Percentiles rank a stretch among this genome's conserved stretches.
Conservation (phyloP, 2,329 filamentous ascomycete species). For the Diaporthe citrichinensis region DNA sequence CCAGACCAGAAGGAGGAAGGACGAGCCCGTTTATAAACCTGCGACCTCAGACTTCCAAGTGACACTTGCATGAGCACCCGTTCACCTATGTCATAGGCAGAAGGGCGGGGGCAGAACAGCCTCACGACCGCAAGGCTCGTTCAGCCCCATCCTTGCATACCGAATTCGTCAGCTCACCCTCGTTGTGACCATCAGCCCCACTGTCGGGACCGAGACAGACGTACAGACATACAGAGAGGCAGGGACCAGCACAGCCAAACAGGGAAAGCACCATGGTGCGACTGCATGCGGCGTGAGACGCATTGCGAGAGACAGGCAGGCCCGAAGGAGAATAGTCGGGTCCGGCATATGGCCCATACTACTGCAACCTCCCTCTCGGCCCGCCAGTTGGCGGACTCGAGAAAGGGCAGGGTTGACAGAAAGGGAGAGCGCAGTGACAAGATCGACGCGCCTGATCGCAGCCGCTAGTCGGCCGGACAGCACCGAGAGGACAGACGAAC, state of each 20-base stretch:
- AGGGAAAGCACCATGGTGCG: background rate
- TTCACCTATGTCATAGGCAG: constrained; percentile 13
- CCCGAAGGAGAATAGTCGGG: background rate
- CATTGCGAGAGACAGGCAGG: background rate
- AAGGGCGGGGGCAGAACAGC: constrained; percentile 2
- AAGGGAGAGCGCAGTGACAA: background rate
- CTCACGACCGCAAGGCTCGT: constrained; percentile 27
- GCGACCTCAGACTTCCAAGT: background rate
- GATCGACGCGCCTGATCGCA: constrained; percentile 16
- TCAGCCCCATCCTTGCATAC: constrained; percentile 1
- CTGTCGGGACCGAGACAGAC: constrained; percentile 27
- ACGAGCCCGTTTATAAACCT: constrained; percentile 3
- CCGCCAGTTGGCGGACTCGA: background rate
- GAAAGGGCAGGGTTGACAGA: background rate
- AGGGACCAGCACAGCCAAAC: background rate
- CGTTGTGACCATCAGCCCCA: constrained; percentile 13
- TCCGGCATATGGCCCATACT: background rate
- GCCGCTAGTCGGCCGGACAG: constrained; percentile 27
- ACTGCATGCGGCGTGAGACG: background rate
- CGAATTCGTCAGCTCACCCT: background rate
- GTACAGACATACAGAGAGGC: background rate
- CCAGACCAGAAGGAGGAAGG: constrained; percentile 1
- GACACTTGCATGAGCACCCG: background rate
- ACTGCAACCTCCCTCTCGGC: constrained; percentile 16
- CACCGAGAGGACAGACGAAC: constrained; percentile 9